Evolutionary conservation across 768 basidiomycete genomes (phyloP), one percentile per base, ranked within the genome.

Genomic region (Kwoniella dejecticola): DNA sequence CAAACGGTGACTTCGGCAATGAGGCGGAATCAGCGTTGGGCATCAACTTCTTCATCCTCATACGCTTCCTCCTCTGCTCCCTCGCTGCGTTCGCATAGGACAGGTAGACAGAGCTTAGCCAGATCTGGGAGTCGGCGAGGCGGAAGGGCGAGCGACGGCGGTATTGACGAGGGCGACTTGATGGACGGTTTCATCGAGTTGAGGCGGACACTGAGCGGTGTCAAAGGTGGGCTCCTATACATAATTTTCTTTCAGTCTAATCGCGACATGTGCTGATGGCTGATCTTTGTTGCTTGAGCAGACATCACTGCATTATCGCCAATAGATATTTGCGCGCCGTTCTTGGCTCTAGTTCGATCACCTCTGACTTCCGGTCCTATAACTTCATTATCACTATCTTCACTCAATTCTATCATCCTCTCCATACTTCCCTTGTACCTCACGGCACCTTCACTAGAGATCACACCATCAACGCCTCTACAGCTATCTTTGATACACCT

Each of bases 1-100:
- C 84, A 93, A 52, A 83, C 90, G 17, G 90, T 98, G 67, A 96
- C 92, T 33, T 89, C 90, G 1, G 84, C 86, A 19, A 98, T 99
- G 94, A 89, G 95, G 78, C 91, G 93, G 82, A 98, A 98, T 81
- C 92, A 94, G 46, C 86, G 96, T 44, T 97, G 95, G 95, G 89
- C 94, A 17, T 86, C 89, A 0, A 70, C 74, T 4, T 71, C 74
- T 21, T 73, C 72, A 24, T 60, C 66, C 13, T 63, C 68, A 7
- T 74, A 69, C 38, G 29, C 63, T 21, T 53, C 66, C 2, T 69
- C 71, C 7, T 60, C 67, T 5, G 64, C 66, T 23, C 61, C 68
- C 19, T 70, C 75, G 7, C 58, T 71, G 26, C 56, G 67, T 7
- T 36, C 64, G 13, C 52, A 41, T 19, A 54, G 52, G 30, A 38